These are phyloP conservation scores for Lasiosphaeria hispida DNA, from an alignment of 495 filamentous ascomycete genomes.

Conservation along the genomic window DNA sequence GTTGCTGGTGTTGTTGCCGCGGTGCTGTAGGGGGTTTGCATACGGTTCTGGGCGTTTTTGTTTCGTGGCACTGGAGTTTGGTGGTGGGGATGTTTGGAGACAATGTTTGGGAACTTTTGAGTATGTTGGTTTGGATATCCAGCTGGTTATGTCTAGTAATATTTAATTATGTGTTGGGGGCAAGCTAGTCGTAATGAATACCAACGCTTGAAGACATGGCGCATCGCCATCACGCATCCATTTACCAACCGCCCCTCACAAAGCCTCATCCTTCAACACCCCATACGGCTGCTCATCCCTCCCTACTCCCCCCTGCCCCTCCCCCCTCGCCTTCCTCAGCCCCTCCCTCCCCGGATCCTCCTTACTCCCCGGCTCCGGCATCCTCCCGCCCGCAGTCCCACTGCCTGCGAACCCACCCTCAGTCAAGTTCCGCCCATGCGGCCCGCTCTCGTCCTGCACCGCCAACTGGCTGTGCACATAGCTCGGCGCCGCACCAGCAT, in stretches of 20 bases:
- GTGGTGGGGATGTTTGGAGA: slow-evolving; percentile 1
- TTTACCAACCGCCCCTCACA: slow-evolving; percentile 19
- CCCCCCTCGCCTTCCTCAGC: slow-evolving; percentile 19
- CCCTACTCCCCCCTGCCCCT: slow-evolving; percentile 15
- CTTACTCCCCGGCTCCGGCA: slow-evolving; percentile 39
- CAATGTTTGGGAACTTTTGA: neutral
- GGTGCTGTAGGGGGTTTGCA: slow-evolving; percentile 25
- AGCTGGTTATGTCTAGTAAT: slow-evolving; percentile 9
- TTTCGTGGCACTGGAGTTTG: neutral
- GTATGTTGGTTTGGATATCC: neutral
- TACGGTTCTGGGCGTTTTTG: neutral
- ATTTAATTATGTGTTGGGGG: slow-evolving; percentile 3
- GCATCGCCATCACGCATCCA: neutral
- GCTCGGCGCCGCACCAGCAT: slow-evolving; percentile 30
- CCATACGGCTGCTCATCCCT: neutral
- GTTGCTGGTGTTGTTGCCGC: slow-evolving; percentile 36
- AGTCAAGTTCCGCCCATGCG: slow-evolving; percentile 41
- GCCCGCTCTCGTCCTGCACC: slow-evolving; percentile 18
- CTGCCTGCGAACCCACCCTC: slow-evolving; percentile 37
- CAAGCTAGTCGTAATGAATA: neutral
- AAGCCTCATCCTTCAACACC: slow-evolving; percentile 9
- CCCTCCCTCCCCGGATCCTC: slow-evolving; percentile 36
- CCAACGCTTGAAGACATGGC: neutral
- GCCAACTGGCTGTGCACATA: slow-evolving; percentile 29
- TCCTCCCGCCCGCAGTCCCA: slow-evolving; percentile 27